Evolutionary conservation across 441 rosid species (phyloP).

Genomic region (Populus hybrid): DNA sequence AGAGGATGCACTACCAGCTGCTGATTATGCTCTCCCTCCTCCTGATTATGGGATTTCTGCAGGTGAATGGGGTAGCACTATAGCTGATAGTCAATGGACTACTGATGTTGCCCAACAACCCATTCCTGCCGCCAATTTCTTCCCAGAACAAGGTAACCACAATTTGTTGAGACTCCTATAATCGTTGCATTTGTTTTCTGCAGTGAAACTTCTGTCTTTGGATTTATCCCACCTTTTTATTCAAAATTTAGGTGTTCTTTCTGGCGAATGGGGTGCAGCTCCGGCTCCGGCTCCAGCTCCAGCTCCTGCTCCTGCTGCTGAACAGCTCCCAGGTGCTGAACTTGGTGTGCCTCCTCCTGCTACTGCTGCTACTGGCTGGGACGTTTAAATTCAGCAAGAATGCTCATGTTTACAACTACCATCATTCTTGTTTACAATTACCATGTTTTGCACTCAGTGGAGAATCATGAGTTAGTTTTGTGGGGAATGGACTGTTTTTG

Average conservation of each 20-base stretch:
- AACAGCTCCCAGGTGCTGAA: slow-evolving; percentile 13
- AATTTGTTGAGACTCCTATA: not conserved
- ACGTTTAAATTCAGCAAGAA: slow-evolving; percentile 18
- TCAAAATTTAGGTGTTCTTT: not conserved
- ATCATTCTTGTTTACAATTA: not conserved
- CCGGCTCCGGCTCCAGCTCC: slow-evolving; percentile 24
- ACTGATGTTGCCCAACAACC: slow-evolving; percentile 44
- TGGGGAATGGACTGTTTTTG: not conserved
- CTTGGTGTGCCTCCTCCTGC: not conserved
- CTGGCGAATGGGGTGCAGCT: slow-evolving; percentile 44
- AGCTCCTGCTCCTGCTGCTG: slow-evolving; percentile 25
- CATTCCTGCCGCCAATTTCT: slow-evolving; percentile 34
- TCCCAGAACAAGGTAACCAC: slow-evolving; percentile 33
- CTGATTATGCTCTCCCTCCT: slow-evolving; percentile 44
- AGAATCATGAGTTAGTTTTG: slow-evolving; percentile 8
- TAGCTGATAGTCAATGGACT: slow-evolving; percentile 54
- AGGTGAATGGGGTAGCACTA: slow-evolving; percentile 48
- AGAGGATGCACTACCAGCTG: slow-evolving; percentile 43
- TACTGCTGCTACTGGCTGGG: slow-evolving; percentile 38
- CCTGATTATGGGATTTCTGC: slow-evolving; percentile 37
- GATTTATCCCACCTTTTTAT: not conserved
- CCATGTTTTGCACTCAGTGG: not conserved
- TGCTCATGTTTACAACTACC: not conserved
- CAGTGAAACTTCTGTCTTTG: slow-evolving; percentile 47
- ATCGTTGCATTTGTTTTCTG: slow-evolving; percentile 66